Evolutionary conservation across 768 basidiomycete species (phyloP).

Genomic region (Phanerodontia chrysosporium): DNA sequence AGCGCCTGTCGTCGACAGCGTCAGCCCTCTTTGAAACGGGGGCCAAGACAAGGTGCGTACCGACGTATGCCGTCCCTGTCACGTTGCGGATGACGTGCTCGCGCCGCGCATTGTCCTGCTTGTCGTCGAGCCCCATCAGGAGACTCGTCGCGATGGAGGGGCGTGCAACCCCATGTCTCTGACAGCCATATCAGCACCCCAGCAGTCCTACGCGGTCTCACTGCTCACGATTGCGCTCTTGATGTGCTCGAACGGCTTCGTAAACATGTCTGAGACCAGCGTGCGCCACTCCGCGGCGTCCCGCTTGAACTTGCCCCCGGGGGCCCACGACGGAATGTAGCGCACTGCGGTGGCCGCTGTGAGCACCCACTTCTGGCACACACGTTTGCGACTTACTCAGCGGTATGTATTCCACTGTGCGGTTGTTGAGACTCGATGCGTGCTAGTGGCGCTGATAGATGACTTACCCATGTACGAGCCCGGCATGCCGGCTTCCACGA

Average conservation of each 20-base stretch:
- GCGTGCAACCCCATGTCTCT: not conserved
- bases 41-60: not conserved
- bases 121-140: not conserved
- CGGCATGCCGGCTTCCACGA: constrained; percentile 4
- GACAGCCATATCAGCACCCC: not conserved
- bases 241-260: constrained; percentile 13
- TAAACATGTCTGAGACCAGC: not conserved
- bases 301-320: constrained; percentile 17
- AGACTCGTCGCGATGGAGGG: not conserved
- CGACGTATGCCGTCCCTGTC: not conserved
- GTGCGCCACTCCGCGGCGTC: constrained; percentile 9
- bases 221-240: constrained; percentile 8
- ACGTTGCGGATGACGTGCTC: not conserved
- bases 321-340: constrained; percentile 19
- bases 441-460: not conserved
- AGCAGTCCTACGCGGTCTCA: not conserved
- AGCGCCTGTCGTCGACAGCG: not conserved
- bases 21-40: not conserved
- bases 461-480: constrained; percentile 8
- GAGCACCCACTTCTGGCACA: not conserved
- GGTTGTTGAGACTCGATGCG: not conserved
- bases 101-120: not conserved
- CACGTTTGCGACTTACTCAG: not conserved
- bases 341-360: constrained; percentile 14
- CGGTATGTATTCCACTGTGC: constrained; percentile 8